Base-by-base conservation (phyloP, 805 yeast species). In the Scheffersomyces coipomensis region DNA sequence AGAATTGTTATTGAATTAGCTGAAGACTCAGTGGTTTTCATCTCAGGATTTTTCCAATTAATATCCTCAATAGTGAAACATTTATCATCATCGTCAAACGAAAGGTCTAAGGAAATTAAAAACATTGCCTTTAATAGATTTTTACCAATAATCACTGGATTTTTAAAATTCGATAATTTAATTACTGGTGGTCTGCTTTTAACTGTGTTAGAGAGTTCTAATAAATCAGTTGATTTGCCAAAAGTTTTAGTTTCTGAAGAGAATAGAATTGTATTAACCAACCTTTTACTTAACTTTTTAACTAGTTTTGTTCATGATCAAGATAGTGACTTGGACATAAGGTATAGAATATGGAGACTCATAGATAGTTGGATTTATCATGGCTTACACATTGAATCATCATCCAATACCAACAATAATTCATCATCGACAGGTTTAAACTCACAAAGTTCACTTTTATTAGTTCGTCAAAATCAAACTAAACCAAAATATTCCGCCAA, bases 1-100 rank as follows among this genome's bases (percentile, higher is more conserved):
- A 72, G 52, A 22, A 51, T 62, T 12, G 38, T 59, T 6, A 62
- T 70, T 9, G 88, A 83, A 37, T 66, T 89, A 23, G 85, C 86
- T 25, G 95, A 88, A 47, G 97, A 89, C 55, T 84, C 90, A 0
- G 64, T 87, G 6, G 73, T 88, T 6, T 80, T 86, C 38, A 67
- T 89, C 5, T 76, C 90, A 0, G 85, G 96, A 0, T 81, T 86
- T 48, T 66, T 88, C 42, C 80, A 85, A 19, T 63, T 93, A 35
- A 65, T 89, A 10, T 58, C 71, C 2, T 50, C 60, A 5, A 53
- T 70, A 10, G 62, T 63, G 7, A 52, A 49, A 29, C 65, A 68
- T 42, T 49, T 63, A 21, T 32, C 55, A 4, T 43, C 55, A 15
- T 9, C 29, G 5, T 4, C 38, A 9, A 45, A 45, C 17, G 60